Conservation (phyloP, 1,284 basidiomycete genomes). For the Tilletia caries region DNA sequence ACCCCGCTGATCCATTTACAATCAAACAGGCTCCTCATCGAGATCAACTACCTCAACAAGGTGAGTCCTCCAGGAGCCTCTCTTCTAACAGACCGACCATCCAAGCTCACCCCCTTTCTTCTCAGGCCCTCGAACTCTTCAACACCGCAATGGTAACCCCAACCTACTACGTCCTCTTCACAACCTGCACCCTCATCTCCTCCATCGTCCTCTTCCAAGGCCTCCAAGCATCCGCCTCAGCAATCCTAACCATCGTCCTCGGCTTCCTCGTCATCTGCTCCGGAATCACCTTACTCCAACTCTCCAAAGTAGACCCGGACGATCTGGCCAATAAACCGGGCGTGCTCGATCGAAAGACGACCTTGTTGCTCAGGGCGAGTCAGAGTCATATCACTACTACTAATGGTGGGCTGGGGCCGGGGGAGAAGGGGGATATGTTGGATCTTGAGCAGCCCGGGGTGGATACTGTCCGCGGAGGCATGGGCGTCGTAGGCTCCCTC, state of each 20-base stretch:
- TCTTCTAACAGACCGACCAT: not conserved
- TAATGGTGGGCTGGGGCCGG: no score
- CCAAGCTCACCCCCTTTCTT: not conserved
- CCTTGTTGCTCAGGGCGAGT: constrained; percentile 45
- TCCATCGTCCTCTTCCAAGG: constrained; percentile 79
- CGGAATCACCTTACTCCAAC: constrained; percentile 89
- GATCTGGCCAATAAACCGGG: constrained; percentile 44
- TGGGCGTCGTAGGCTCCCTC: constrained; percentile 50
- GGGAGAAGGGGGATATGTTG: constrained; percentile 24
- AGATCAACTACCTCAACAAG: constrained; percentile 94
- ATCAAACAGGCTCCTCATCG: constrained; percentile 67
- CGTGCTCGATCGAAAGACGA: constrained; percentile 41
- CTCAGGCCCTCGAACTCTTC: constrained; percentile 74
- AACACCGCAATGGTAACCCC: constrained; percentile 91
- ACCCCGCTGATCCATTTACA: no score
- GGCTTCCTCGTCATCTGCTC: constrained; percentile 79
- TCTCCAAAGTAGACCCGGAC: constrained; percentile 69
- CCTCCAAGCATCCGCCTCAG: constrained; percentile 66
- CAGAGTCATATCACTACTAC: constrained; percentile 34
- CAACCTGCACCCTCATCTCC: constrained; percentile 67
- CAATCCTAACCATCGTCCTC: constrained; percentile 72
- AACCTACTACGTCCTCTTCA: constrained; percentile 80
- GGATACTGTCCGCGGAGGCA: constrained; percentile 50
- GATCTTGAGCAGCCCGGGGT: constrained; percentile 43
- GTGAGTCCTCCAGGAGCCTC: constrained; percentile 56